Evolutionary conservation across 108 stramenopile genomes (phyloP).

Genomic region (Nitzschia sp.): DNA sequence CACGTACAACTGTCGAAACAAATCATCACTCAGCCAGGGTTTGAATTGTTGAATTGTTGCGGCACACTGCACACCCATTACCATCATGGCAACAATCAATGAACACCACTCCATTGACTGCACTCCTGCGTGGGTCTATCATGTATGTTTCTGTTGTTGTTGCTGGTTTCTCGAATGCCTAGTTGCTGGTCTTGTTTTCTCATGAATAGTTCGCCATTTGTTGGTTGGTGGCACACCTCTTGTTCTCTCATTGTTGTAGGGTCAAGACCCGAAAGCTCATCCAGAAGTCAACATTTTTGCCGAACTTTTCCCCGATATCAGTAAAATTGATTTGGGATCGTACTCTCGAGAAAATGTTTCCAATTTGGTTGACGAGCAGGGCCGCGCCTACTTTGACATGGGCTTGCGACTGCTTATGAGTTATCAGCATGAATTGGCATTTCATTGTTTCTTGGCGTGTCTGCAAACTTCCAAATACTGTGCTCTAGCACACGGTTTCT

Average conservation of each 20-base stretch:
- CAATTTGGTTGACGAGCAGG: conserved; percentile 61
- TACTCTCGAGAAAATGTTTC: conserved; percentile 63
- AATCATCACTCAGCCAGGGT: not conserved
- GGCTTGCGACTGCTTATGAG: conserved; percentile 66
- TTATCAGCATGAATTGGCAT: conserved; percentile 81
- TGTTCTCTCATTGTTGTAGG: no score
- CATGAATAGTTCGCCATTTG: no score
- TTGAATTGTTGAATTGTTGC: no score
- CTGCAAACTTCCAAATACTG: conserved; percentile 62
- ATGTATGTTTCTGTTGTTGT: not conserved
- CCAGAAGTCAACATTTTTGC: not conserved
- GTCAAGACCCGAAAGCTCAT: not conserved
- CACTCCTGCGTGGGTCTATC: not conserved
- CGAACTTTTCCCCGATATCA: conserved; percentile 15
- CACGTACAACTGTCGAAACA: not conserved
- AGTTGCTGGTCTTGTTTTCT: not conserved
- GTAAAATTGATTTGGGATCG: conserved; percentile 49
- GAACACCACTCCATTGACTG: not conserved
- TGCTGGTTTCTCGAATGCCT: not conserved
- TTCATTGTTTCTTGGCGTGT: conserved; percentile 67
- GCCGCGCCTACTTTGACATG: conserved; percentile 67
- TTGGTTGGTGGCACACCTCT: no score
- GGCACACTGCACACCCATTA: not conserved
- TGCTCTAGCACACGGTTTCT: conserved; percentile 76
- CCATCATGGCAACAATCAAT: conserved; percentile 2